Conservation (phyloP, 257 asterid genomes). For the Ehretia macrophylla region DNA sequence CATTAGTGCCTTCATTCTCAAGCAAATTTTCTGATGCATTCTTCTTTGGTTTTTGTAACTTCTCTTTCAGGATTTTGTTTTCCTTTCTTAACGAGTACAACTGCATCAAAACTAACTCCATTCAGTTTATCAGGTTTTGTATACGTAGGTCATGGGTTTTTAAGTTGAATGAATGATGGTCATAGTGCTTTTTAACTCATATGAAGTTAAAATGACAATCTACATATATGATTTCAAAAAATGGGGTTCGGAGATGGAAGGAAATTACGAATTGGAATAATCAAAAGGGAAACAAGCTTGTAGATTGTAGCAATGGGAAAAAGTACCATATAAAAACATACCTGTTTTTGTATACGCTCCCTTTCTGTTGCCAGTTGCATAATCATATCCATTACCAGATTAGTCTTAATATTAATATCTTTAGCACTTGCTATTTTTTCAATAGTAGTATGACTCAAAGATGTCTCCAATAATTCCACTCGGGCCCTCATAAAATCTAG, state of each 20-base stretch:
- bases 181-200: too few relatives aligned
- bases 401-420: conserved; percentile 52
- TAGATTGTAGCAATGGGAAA: neutral
- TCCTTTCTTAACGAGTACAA: conserved; percentile 49
- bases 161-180: too few relatives aligned
- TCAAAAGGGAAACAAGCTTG: neutral
- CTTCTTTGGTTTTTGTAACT: conserved; percentile 24
- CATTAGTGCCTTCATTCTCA: conserved; percentile 14
- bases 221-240: neutral
- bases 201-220: too few relatives aligned
- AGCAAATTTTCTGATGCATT: conserved; percentile 16
- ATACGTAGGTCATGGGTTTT: too few relatives aligned
- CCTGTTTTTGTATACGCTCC: conserved; percentile 77
- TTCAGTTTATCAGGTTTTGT: conserved; percentile 4
- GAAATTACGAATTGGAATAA: neutral
- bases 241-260: neutral
- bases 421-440: conserved; percentile 56
- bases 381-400: conserved; percentile 61
- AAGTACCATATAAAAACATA: conserved; percentile 7
- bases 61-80: conserved; percentile 58
- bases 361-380: conserved; percentile 69
- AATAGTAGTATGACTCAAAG: conserved; percentile 46
- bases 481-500: conserved; percentile 40
- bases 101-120: conserved; percentile 37
- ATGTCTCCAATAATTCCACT: conserved; percentile 41